Evolutionary conservation across 768 basidiomycete genomes (phyloP).

Genomic region (Lactarius indigo): DNA sequence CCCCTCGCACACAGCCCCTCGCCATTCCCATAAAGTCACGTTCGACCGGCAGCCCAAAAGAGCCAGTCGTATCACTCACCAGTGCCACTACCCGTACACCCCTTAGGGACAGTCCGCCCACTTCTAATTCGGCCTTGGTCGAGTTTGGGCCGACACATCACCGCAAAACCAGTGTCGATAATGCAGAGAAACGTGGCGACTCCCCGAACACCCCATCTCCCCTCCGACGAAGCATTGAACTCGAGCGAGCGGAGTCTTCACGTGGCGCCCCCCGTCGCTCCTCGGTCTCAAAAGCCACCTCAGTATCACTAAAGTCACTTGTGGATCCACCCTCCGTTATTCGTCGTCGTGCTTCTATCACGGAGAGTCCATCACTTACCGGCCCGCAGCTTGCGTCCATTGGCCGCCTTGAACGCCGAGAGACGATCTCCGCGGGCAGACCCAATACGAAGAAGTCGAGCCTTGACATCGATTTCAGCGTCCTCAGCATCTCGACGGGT

Average conservation of each 20-base stretch:
- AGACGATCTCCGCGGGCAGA: slow-evolving; percentile 24
- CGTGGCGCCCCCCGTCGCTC: slow-evolving; percentile 49
- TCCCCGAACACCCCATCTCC: slow-evolving; percentile 59
- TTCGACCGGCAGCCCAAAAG: slow-evolving; percentile 52
- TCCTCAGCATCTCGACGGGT: slow-evolving; percentile 37
- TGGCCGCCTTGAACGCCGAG: slow-evolving; percentile 26
- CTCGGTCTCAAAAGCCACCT: slow-evolving; percentile 40
- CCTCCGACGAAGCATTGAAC: slow-evolving; percentile 54
- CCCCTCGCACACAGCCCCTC: slow-evolving; percentile 26
- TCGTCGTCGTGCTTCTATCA: slow-evolving; percentile 27
- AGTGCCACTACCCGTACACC: slow-evolving; percentile 41
- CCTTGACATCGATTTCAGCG: slow-evolving; percentile 40
- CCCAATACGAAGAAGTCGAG: slow-evolving; percentile 24
- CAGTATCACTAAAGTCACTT: slow-evolving; percentile 30
- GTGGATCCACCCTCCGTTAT: slow-evolving; percentile 27
- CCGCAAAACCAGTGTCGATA: slow-evolving; percentile 43
- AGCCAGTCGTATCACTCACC: slow-evolving; percentile 38
- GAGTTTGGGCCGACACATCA: slow-evolving; percentile 45
- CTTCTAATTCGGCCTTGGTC: slow-evolving; percentile 44
- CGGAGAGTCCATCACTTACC: slow-evolving; percentile 15
- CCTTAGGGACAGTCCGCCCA: slow-evolving; percentile 40
- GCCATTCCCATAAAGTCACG: slow-evolving; percentile 46
- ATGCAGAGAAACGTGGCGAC: slow-evolving; percentile 48
- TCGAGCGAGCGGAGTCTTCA: slow-evolving; percentile 46
- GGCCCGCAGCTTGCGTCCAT: slow-evolving; percentile 4